Evolutionary conservation across 164 flowering plant genomes (phyloP).

Genomic region (Amborella trichopoda): DNA sequence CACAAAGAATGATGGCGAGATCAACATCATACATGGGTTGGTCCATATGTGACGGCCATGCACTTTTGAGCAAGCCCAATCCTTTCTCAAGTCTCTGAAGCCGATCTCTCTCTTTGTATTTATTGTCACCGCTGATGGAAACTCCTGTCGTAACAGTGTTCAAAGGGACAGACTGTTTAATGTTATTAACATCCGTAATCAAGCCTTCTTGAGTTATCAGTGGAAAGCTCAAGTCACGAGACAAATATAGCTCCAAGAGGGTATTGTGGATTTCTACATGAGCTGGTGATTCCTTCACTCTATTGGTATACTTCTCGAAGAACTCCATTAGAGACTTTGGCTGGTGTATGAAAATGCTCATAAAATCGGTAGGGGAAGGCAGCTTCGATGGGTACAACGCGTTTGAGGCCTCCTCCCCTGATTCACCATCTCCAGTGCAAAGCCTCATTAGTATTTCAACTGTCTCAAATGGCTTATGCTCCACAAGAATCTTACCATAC

Average conservation of each 20-base stretch:
- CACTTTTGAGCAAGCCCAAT: conserved; percentile 56
- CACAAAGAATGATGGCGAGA: conserved; percentile 86
- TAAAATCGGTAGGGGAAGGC: conserved; percentile 96
- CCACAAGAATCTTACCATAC: conserved; percentile 91
- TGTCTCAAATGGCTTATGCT: conserved; percentile 85
- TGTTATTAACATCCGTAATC: conserved; percentile 11
- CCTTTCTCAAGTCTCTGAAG: conserved; percentile 62
- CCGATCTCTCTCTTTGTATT: conserved; percentile 26
- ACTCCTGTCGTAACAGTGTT: no score
- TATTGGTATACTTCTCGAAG: conserved; percentile 70
- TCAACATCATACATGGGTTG: conserved; percentile 87
- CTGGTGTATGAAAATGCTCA: conserved; percentile 81
- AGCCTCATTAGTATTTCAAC: conserved; percentile 79
- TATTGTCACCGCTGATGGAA: conserved; percentile 18
- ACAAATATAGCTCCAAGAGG: conserved; percentile 82
- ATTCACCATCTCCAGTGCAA: conserved; percentile 74
- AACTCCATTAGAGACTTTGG: conserved; percentile 88
- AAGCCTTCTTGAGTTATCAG: conserved; percentile 36
- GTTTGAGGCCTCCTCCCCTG: conserved; percentile 30
- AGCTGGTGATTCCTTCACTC: conserved; percentile 88
- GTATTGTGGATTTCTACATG: conserved; percentile 94
- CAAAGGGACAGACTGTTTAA: no score
- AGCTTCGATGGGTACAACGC: conserved; percentile 51
- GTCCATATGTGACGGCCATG: conserved; percentile 83
- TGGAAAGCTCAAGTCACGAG: conserved; percentile 72